Conservation (phyloP, 495 filamentous ascomycete genomes). For the Penicillium turbatum region DNA sequence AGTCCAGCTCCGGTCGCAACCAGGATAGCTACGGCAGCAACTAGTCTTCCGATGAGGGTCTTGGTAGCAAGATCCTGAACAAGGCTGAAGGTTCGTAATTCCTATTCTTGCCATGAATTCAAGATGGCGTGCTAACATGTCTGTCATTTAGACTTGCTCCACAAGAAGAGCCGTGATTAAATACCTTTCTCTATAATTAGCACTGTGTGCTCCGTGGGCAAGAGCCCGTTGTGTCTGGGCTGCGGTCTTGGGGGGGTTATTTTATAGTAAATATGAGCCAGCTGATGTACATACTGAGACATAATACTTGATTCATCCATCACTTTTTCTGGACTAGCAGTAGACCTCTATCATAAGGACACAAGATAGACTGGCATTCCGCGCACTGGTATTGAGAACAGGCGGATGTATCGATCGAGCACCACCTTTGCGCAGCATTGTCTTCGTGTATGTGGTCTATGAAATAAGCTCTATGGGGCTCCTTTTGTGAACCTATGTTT, state of each 20-base stretch:
- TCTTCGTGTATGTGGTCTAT: no score
- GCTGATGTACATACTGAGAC: background rate
- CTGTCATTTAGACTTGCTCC: background rate
- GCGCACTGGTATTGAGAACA: no score
- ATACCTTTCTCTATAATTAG: background rate
- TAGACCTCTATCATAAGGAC: no score
- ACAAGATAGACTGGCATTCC: no score
- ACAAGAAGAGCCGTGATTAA: background rate
- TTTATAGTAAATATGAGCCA: background rate
- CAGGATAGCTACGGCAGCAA: background rate
- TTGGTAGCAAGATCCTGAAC: slow-evolving; percentile 10
- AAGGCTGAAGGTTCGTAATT: background rate
- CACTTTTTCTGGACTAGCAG: no score
- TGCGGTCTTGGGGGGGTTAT: background rate
- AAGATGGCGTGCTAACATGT: background rate
- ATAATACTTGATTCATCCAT: background rate
- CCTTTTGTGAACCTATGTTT: no score
- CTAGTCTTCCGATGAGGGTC: background rate
- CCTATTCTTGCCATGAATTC: background rate
- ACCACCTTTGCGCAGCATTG: no score
- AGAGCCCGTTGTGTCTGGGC: background rate
- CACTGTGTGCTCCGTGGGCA: background rate
- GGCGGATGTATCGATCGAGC: no score
- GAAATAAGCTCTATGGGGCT: no score
- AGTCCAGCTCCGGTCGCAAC: background rate